Evolutionary conservation across 306 rosid species (phyloP).

Genomic region (Pueraria montana): DNA sequence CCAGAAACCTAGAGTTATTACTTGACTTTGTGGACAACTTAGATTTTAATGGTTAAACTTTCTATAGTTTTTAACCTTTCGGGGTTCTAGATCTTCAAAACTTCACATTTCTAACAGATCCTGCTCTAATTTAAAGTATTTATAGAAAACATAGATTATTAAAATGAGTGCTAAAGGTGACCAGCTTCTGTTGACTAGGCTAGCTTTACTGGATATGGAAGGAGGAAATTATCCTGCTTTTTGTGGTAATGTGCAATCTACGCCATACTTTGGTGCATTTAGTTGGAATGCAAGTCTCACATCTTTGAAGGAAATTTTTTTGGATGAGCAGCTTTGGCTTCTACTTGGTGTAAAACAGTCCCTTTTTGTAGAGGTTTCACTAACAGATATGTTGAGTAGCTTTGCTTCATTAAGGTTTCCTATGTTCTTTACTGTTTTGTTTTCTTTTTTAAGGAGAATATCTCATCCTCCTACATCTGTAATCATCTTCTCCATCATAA

Average conservation of each 20-base stretch:
- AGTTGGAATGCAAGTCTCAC: background rate
- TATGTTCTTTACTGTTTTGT: background rate
- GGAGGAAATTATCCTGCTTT: background rate
- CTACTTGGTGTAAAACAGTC: background rate
- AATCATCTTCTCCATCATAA: too few relatives aligned
- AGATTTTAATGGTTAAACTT: background rate
- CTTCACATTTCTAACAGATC: background rate
- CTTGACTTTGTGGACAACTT: background rate
- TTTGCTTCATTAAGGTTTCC: background rate
- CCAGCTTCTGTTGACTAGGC: background rate
- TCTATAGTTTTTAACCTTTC: background rate
- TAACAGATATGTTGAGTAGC: background rate
- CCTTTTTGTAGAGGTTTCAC: background rate
- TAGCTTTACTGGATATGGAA: too few relatives aligned
- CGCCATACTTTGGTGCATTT: background rate
- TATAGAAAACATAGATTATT: background rate
- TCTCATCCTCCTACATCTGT: too few relatives aligned
- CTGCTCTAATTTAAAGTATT: background rate
- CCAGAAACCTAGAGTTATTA: background rate
- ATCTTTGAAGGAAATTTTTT: background rate
- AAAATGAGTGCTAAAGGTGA: background rate
- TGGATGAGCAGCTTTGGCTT: background rate
- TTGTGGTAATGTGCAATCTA: background rate
- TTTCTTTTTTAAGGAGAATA: too few relatives aligned
- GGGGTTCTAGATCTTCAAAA: background rate